Evolutionary conservation across 2,329 filamentous ascomycete species (phyloP), one percentile per base, ranked within the genome.

Genomic region (Sphaerulina musiva): DNA sequence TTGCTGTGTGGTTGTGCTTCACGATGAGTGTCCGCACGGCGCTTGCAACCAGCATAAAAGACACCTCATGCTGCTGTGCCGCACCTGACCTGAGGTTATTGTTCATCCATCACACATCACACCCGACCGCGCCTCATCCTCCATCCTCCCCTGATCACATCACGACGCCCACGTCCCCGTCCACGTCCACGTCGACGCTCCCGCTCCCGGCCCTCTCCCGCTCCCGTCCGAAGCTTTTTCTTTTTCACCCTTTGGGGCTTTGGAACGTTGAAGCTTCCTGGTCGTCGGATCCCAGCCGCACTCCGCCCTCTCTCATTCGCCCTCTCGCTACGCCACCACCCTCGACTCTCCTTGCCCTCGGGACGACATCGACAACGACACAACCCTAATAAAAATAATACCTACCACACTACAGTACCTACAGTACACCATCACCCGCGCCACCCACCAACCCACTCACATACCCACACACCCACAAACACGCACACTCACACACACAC

Each of bases 31-130:
- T 49, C 23, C 32, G 36, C 48, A 42, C 54, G 46, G 49, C 54
- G 49, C 53, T 55, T 55, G 54, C 46, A 40, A 56, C 31, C 39
- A 53, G 39, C 49, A 56, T 49, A 56, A 56, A 56, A 52, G 39
- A 34, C 43, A 41, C 20, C 2, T 20, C 20, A 20, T 49, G n/a
- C 54, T 49, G n/a, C 54, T 46, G 54, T 56, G 54, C 54, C 49
- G 43, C 20, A 26, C 46, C 39, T 17, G 14, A 17, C 14, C 14
- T 17, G 14, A 17, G 14, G 14, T 17, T 17, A 17, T 17, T 17
- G 14, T 17, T 17, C 14, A 17, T 17, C 14, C 14, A 17, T 17
- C 14, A 17, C 14, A 17, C 14, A 17, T 17, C 14, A 17, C 14
- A 17, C 14, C 14, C 14, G 14, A 17, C 14, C 14, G 14, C 14